These are phyloP conservation scores for Mycena filopes DNA, from an alignment of 768 basidiomycete species.

Conservation along the genomic window DNA sequence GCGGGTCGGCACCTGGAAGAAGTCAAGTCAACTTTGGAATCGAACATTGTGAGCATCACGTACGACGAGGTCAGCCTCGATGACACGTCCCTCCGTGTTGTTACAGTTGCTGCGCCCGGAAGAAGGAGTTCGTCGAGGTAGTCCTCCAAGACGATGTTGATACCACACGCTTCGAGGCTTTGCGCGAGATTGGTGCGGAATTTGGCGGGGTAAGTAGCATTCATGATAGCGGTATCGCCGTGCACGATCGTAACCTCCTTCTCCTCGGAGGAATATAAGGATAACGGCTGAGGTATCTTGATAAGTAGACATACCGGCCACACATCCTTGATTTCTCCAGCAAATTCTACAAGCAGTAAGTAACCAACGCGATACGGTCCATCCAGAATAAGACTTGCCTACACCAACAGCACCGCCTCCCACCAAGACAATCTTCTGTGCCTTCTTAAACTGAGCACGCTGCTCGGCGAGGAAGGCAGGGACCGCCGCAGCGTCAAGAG, in stretches of 20 bases:
- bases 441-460: constrained; percentile 42
- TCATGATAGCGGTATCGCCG: constrained; percentile 61
- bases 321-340: constrained; percentile 55
- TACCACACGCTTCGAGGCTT: constrained; percentile 53
- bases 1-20: constrained; percentile 48
- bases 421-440: constrained; percentile 49
- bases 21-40: not conserved
- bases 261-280: constrained; percentile 35
- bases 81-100: constrained; percentile 59
- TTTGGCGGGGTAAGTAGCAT: constrained; percentile 62
- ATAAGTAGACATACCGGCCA: constrained; percentile 45
- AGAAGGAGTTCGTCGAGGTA: constrained; percentile 58
- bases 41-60: constrained; percentile 30
- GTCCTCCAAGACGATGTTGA: constrained; percentile 65
- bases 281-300: not conserved
- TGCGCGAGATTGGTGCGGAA: constrained; percentile 61
- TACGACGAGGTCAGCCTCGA: constrained; percentile 71
- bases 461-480: constrained; percentile 33
- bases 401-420: constrained; percentile 57
- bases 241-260: constrained; percentile 75
- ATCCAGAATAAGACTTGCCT: constrained; percentile 28
- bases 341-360: constrained; percentile 43
- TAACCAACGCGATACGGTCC: constrained; percentile 23
- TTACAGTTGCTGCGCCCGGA: constrained; percentile 49
- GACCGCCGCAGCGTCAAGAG: constrained; percentile 38